Percentiles rank a stretch among this genome's conserved stretches.
phyloP scores from a whole-genome alignment of 2,329 filamentous ascomycete genomes.

The Talaromyces islandicus region DNA sequence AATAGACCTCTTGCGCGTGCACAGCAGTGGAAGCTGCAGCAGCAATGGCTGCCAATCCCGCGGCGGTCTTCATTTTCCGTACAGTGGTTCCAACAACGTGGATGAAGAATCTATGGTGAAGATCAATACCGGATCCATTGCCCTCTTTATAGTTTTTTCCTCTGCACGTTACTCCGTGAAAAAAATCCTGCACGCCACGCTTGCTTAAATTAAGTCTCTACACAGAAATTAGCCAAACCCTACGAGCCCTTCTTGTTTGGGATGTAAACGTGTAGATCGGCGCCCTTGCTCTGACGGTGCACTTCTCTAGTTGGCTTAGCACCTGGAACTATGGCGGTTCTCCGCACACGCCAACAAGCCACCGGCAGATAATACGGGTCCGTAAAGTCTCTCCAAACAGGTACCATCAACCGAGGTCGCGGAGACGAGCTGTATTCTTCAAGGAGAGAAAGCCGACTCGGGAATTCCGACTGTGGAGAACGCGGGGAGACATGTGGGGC shows the following conservation, averaged over 20 bases:
- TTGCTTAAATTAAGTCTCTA: not conserved
- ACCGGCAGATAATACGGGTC: not conserved
- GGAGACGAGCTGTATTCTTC: too few relatives aligned
- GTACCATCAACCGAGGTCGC: not conserved
- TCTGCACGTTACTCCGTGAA: not conserved
- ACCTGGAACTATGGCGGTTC: not conserved
- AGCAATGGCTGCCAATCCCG: not conserved
- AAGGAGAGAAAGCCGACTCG: not conserved
- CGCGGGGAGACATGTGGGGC: not conserved
- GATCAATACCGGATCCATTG: not conserved
- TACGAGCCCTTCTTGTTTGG: not conserved
- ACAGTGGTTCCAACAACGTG: not conserved
- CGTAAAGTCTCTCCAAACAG: not conserved
- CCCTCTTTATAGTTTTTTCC: not conserved
- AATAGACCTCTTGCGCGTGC: slow-evolving; percentile 20
- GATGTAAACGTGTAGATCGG: not conserved
- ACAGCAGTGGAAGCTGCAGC: slow-evolving; percentile 1
- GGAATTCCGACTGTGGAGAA: not conserved
- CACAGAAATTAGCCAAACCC: not conserved
- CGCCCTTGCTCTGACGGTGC: not conserved
- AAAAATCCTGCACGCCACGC: not conserved
- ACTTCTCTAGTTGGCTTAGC: not conserved
- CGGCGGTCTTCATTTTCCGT: not conserved
- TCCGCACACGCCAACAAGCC: not conserved
- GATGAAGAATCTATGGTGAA: not conserved